Percentiles rank a stretch among this genome's conserved stretches.
Conservation (phyloP, 345 rosid genomes). For the Populus deltoides region DNA sequence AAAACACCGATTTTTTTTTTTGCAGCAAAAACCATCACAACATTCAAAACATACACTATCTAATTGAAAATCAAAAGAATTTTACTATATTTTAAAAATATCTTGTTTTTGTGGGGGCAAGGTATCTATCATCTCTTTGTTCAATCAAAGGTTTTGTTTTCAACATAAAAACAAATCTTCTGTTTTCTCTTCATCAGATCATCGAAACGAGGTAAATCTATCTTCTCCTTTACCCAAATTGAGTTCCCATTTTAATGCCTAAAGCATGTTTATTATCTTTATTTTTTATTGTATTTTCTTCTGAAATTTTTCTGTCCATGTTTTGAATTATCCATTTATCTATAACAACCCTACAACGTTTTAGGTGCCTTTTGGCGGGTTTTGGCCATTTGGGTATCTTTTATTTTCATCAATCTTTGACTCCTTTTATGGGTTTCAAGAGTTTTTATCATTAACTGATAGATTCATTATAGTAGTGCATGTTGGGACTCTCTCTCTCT, state of each 20-base stretch:
- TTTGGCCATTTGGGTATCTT: slow-evolving; percentile 23
- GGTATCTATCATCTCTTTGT: not conserved
- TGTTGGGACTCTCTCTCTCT: slow-evolving; percentile 4
- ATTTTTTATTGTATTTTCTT: slow-evolving; percentile 1
- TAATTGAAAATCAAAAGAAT: too few species aligned
- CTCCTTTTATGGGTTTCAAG: not conserved
- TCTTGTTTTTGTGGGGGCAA: too few species aligned
- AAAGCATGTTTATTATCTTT: not conserved
- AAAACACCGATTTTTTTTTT: too few species aligned
- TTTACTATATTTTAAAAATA: too few species aligned
- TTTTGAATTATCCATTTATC: slow-evolving; percentile 43
- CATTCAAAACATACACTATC: too few species aligned
- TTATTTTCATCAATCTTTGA: not conserved
- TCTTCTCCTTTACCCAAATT: not conserved
- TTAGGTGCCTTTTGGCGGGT: slow-evolving; percentile 20
- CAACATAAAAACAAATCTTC: slow-evolving; percentile 1
- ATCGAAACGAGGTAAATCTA: slow-evolving; percentile 24
- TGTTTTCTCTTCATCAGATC: slow-evolving; percentile 26
- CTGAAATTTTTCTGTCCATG: slow-evolving; percentile 38
- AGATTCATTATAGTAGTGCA: not conserved
- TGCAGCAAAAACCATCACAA: too few species aligned
- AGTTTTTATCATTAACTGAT: not conserved
- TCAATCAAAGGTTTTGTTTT: not conserved
- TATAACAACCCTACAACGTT: slow-evolving; percentile 6
- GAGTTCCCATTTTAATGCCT: not conserved